These are phyloP conservation scores for Colletotrichum destructivum DNA, from an alignment of 2,329 filamentous ascomycete species.

Conservation along the genomic window DNA sequence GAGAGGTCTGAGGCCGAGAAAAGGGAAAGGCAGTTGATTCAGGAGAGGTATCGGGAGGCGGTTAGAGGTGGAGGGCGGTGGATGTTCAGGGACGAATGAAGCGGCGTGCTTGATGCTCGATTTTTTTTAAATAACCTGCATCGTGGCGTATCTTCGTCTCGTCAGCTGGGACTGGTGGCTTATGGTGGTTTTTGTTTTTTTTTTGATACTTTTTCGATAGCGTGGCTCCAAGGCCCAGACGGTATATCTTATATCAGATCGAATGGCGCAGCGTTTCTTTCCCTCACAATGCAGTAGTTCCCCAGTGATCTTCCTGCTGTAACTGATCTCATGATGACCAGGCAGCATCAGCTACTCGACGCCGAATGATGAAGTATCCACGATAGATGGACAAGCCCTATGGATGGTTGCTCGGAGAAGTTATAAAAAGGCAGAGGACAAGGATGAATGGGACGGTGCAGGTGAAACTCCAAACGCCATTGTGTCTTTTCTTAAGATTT, in stretches of 20 bases:
- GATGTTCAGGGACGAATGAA: constrained; percentile 85
- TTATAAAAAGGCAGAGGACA: background rate
- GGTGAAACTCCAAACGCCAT: background rate
- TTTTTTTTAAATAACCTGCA: background rate
- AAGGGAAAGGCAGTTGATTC: constrained; percentile 75
- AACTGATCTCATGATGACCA: background rate
- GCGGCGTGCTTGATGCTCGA: background rate
- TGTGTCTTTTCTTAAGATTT: too few species aligned
- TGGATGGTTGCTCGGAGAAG: background rate
- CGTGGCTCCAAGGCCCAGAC: background rate
- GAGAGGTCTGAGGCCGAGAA: constrained; percentile 77
- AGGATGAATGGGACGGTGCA: background rate
- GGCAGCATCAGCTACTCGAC: background rate
- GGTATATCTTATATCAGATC: too few species aligned
- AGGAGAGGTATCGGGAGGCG: constrained; percentile 85
- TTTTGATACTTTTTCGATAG: too few species aligned
- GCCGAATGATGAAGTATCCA: background rate
- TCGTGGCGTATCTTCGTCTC: background rate
- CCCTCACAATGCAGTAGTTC: too few species aligned
- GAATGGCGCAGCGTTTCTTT: too few species aligned
- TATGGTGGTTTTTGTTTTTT: background rate
- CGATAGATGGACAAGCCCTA: background rate
- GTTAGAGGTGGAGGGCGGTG: constrained; percentile 83
- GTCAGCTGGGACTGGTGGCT: background rate
- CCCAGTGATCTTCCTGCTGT: background rate